Evolutionary conservation across 2,329 filamentous ascomycete species (phyloP).

Genomic region (Alternaria arbusti): DNA sequence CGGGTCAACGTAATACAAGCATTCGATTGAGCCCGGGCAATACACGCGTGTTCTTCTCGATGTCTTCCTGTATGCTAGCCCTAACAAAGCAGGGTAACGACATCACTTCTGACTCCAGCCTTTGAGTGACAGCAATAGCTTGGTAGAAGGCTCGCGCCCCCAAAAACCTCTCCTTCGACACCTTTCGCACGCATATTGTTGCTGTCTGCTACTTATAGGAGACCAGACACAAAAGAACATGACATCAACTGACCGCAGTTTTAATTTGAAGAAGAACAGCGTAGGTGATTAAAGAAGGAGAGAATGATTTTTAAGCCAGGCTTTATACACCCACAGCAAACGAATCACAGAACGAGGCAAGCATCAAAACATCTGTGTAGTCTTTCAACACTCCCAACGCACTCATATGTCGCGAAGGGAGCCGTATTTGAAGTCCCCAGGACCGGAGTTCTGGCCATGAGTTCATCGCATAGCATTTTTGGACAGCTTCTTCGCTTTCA

Average conservation of each 20-base stretch:
- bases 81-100: not conserved
- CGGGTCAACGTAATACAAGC: not conserved
- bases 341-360: not conserved
- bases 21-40: not conserved
- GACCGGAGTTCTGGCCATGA: not conserved
- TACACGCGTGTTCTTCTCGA: too few relatives aligned
- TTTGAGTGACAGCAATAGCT: not conserved
- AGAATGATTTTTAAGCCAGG: accelerated
- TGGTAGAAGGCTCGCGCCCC: not conserved
- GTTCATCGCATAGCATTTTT: not conserved
- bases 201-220: too few relatives aligned
- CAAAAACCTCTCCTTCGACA: not conserved
- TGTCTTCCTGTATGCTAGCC: too few relatives aligned
- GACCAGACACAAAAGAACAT: too few relatives aligned
- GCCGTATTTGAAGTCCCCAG: accelerated
- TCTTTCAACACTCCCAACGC: not conserved
- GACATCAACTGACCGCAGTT: too few relatives aligned
- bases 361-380: not conserved
- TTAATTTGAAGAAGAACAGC: not conserved
- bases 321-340: not conserved
- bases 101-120: not conserved
- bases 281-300: not conserved
- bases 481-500: not conserved
- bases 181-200: not conserved
- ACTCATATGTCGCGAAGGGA: not conserved